Percentiles rank a stretch among this genome's conserved stretches.
Conservation (phyloP, 2,329 filamentous ascomycete species). For the Monosporascus sp. region DNA sequence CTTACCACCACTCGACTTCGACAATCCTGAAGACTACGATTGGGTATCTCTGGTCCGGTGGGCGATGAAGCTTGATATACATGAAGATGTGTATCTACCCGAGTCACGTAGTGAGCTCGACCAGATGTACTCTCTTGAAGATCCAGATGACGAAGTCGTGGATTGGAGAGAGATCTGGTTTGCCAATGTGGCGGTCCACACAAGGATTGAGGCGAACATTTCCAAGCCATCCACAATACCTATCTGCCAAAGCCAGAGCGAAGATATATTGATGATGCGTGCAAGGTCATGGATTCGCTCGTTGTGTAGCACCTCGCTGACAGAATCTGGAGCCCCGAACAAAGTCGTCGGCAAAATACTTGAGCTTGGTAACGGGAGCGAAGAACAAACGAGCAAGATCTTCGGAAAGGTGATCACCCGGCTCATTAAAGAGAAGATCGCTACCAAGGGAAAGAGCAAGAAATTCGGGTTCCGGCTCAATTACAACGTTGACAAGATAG, state of each 20-base stretch:
- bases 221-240: slow-evolving; percentile 39
- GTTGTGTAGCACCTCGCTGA: slow-evolving; percentile 46
- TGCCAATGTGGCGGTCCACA: slow-evolving; percentile 48
- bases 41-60: slow-evolving; percentile 64
- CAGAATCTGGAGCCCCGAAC: slow-evolving; percentile 31
- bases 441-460: slow-evolving; percentile 55
- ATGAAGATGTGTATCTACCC: slow-evolving; percentile 45
- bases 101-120: slow-evolving; percentile 39
- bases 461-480: slow-evolving; percentile 58
- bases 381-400: slow-evolving; percentile 35
- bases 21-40: slow-evolving; percentile 60
- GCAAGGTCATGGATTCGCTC: slow-evolving; percentile 57
- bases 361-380: slow-evolving; percentile 38
- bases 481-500: slow-evolving; percentile 49
- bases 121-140: slow-evolving; percentile 35
- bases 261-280: slow-evolving; percentile 31
- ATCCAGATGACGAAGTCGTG: slow-evolving; percentile 29
- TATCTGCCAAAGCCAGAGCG: slow-evolving; percentile 12
- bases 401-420: slow-evolving; percentile 44
- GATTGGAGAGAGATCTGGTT: slow-evolving; percentile 56
- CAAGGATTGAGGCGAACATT: slow-evolving; percentile 50
- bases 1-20: slow-evolving; percentile 57
- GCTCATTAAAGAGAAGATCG: slow-evolving; percentile 47
- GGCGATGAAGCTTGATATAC: slow-evolving; percentile 50
- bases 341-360: slow-evolving; percentile 47